phyloP scores from a whole-genome alignment of 1,284 basidiomycete species.

The Gymnopus androsaceus region DNA sequence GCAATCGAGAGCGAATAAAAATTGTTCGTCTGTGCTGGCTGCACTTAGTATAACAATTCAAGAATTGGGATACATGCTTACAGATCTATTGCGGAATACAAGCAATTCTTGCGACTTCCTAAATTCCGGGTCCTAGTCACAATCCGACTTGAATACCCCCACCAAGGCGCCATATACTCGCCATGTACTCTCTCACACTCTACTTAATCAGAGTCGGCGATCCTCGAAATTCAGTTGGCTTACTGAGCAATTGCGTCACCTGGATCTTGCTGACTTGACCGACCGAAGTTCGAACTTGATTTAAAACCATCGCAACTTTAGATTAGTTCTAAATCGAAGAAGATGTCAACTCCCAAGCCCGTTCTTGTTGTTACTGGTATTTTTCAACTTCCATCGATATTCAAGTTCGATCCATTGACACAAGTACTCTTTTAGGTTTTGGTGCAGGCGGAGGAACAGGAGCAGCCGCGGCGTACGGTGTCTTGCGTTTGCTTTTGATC shows the following conservation, averaged over 20 bases:
- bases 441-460: constrained; percentile 62
- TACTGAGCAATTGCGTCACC: constrained; percentile 1
- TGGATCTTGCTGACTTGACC: too few relatives aligned
- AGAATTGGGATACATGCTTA: too few relatives aligned
- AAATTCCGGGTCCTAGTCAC: too few relatives aligned
- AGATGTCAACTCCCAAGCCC: constrained; percentile 21
- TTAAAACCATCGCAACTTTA: not conserved
- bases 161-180: too few relatives aligned
- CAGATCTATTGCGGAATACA: too few relatives aligned
- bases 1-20: too few relatives aligned
- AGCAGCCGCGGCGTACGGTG: constrained; percentile 59
- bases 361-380: constrained; percentile 29
- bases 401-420: not conserved
- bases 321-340: constrained; percentile 35
- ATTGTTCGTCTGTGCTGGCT: too few relatives aligned
- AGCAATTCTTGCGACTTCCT: too few relatives aligned
- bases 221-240: not conserved
- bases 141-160: too few relatives aligned
- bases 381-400: not conserved
- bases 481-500: constrained; percentile 9
- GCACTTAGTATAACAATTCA: too few relatives aligned
- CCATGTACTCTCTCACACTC: too few relatives aligned
- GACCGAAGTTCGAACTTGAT: not conserved
- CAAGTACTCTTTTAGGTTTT: constrained; percentile 45
- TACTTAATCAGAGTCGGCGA: too few relatives aligned